These are phyloP conservation scores for Fraxinus dipetala DNA, from an alignment of 305 asterid genomes.

Conservation along the genomic window DNA sequence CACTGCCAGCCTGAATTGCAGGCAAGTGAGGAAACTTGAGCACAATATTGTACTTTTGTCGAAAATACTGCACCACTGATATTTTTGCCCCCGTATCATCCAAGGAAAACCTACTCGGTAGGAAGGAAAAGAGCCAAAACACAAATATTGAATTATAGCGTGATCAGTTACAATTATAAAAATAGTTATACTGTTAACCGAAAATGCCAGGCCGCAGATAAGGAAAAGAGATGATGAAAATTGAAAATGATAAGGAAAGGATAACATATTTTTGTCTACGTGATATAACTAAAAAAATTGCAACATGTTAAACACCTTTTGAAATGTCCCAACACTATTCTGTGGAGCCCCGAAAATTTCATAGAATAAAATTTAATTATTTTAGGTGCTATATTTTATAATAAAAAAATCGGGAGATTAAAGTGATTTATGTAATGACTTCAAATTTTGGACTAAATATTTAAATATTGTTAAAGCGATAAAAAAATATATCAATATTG, in stretches of 20 bases:
- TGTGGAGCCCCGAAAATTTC: too few species aligned
- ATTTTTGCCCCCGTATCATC: conserved; percentile 38
- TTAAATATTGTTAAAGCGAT: too few species aligned
- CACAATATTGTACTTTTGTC: conserved; percentile 29
- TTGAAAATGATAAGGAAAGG: not conserved
- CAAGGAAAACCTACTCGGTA: conserved; percentile 44
- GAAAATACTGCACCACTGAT: conserved; percentile 54
- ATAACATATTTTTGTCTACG: not conserved
- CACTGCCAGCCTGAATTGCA: conserved; percentile 62
- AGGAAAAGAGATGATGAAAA: not conserved
- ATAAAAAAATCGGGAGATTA: too few species aligned
- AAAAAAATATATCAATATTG: too few species aligned
- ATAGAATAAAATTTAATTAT: too few species aligned
- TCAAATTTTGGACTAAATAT: too few species aligned
- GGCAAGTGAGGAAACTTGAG: conserved; percentile 46
- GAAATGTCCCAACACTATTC: not conserved
- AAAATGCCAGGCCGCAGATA: not conserved
- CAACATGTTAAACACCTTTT: not conserved
- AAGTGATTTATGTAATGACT: too few species aligned
- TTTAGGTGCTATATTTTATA: too few species aligned
- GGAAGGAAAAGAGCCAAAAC: not conserved
- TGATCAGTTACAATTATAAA: not conserved
- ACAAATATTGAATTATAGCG: not conserved
- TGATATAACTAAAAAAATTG: not conserved
- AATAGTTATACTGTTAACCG: not conserved